Evolutionary conservation across 192 early-diverging fungal genomes (phyloP).

Genomic region (Tieghemiomyces parasiticus): DNA sequence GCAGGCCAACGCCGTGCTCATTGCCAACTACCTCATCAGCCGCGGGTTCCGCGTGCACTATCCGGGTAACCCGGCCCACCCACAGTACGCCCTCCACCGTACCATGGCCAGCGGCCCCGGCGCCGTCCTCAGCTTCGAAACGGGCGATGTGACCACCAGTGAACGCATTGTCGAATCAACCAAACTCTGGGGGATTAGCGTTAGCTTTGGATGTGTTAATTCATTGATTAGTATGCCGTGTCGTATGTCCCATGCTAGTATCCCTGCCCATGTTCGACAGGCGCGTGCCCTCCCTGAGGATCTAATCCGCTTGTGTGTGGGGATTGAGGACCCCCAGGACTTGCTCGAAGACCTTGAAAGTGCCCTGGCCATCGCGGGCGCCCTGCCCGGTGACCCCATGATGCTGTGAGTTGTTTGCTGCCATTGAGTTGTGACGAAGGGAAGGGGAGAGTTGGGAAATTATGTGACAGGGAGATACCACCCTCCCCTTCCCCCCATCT

Average conservation of each 20-base stretch:
- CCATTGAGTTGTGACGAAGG: too few species aligned
- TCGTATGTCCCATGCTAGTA: slow-evolving; percentile 93
- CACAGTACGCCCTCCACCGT: slow-evolving; percentile 69
- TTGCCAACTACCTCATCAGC: slow-evolving; percentile 69
- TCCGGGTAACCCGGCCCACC: slow-evolving; percentile 70
- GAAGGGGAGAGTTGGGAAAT: too few species aligned
- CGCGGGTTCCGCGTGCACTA: slow-evolving; percentile 77
- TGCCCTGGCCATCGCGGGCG: slow-evolving; percentile 52
- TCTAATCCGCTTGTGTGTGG: slow-evolving; percentile 88
- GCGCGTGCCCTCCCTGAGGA: slow-evolving; percentile 89
- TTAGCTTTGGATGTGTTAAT: slow-evolving; percentile 97
- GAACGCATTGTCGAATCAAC: slow-evolving; percentile 72
- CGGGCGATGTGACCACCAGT: slow-evolving; percentile 62
- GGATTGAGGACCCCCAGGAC: slow-evolving; percentile 90
- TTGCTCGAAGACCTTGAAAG: slow-evolving; percentile 71
- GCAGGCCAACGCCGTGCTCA: slow-evolving; percentile 61
- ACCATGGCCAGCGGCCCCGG: slow-evolving; percentile 72
- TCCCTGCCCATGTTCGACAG: slow-evolving; percentile 77
- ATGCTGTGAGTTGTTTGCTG: neutral
- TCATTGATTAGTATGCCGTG: slow-evolving; percentile 97
- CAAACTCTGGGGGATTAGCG: slow-evolving; percentile 80
- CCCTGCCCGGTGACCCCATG: slow-evolving; percentile 14
- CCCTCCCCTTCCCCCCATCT: too few species aligned
- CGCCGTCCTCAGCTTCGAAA: slow-evolving; percentile 90
- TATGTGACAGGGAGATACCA: too few species aligned